Evolutionary conservation across 1,139 yeast genomes (phyloP).

Genomic region (Geotrichum candidum): DNA sequence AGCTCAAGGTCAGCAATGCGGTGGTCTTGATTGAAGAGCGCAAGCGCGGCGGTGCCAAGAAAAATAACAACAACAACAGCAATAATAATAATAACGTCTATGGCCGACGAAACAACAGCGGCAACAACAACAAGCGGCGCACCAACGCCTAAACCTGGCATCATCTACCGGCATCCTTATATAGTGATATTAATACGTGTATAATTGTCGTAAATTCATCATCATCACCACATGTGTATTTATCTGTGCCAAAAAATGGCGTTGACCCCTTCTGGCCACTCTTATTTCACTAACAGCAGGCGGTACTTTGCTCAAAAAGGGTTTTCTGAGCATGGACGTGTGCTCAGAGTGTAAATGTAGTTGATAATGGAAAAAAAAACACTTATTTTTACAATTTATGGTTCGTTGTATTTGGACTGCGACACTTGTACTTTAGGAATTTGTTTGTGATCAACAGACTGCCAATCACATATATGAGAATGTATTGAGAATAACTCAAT

Average conservation of each 20-base stretch:
- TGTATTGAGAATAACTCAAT: too few species aligned
- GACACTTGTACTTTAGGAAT: too few species aligned
- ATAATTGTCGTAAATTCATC: background rate
- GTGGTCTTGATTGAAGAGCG: slow-evolving; percentile 8
- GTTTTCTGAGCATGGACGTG: too few species aligned
- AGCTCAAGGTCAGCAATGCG: slow-evolving; percentile 29
- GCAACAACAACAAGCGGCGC: background rate
- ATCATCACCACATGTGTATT: background rate
- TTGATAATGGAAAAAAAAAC: too few species aligned
- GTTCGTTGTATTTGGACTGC: too few species aligned
- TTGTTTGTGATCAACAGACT: too few species aligned
- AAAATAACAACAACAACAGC: slow-evolving; percentile 5
- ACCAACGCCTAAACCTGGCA: background rate
- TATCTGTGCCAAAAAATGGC: background rate
- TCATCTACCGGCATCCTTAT: background rate
- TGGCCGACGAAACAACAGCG: slow-evolving; percentile 4
- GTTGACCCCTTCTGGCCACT: too few species aligned
- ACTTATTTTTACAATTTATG: too few species aligned
- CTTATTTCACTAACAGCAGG: too few species aligned
- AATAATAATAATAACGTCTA: slow-evolving; percentile 2
- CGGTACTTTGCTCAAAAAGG: too few species aligned
- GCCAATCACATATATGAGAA: too few species aligned
- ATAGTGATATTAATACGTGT: background rate
- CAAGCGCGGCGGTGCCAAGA: slow-evolving; percentile 13
- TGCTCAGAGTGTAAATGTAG: too few species aligned